These are phyloP conservation scores for Ogataea allantospora DNA, from an alignment of 805 yeast species.

Conservation along the genomic window DNA sequence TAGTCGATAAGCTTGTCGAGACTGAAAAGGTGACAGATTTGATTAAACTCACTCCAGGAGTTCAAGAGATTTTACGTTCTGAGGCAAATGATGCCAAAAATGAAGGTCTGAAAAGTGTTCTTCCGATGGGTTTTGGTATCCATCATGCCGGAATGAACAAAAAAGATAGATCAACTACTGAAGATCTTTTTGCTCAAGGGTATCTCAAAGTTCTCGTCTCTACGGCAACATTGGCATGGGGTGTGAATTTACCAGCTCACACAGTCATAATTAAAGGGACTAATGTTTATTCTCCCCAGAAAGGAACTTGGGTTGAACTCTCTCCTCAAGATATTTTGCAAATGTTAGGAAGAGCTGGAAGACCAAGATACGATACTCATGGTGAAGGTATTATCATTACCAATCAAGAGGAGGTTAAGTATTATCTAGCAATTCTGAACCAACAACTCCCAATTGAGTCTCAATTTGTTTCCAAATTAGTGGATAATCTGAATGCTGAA, in stretches of 20 bases:
- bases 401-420: constrained; percentile 78
- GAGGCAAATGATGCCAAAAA: constrained; percentile 61
- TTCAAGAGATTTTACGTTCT: constrained; percentile 57
- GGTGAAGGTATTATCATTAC: constrained; percentile 96
- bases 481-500: constrained; percentile 85
- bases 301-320: constrained; percentile 85
- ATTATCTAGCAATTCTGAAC: constrained; percentile 84
- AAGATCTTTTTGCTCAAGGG: constrained; percentile 87
- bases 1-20: constrained; percentile 60
- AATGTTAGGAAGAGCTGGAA: constrained; percentile 98
- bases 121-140: constrained; percentile 76
- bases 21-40: constrained; percentile 46
- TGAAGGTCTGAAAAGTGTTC: constrained; percentile 52
- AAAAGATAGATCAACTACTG: constrained; percentile 72
- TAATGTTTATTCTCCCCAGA: constrained; percentile 87
- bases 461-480: constrained; percentile 66
- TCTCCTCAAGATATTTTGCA: constrained; percentile 94
- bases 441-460: constrained; percentile 93
- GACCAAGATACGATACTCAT: constrained; percentile 88
- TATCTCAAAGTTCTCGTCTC: constrained; percentile 80
- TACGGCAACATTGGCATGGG: constrained; percentile 96
- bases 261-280: constrained; percentile 94
- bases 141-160: constrained; percentile 89
- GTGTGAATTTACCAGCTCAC: constrained; percentile 93
- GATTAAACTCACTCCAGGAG: constrained; percentile 51